A percentile compares a stretch with the other conserved stretches of the same genome.
Evolutionary conservation across 73 alveolate species (phyloP).

Genomic region (Breviolum minutum): DNA sequence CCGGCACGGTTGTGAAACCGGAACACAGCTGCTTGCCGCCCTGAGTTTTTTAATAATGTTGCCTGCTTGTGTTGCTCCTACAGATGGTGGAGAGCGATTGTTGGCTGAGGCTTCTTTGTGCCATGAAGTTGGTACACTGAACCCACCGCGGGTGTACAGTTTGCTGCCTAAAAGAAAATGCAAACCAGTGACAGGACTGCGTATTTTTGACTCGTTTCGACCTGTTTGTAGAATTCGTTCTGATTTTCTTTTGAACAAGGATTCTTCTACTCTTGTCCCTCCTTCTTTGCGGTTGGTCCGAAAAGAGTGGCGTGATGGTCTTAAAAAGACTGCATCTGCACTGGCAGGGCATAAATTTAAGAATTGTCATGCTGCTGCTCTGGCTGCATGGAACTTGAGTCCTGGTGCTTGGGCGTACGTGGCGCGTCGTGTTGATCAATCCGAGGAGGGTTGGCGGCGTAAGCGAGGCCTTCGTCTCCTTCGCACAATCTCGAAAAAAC

Average conservation of each 20-base stretch:
- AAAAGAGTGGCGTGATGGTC: conserved; percentile 38
- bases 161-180: neutral
- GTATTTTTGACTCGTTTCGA: neutral
- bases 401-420: conserved; percentile 25
- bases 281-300: neutral
- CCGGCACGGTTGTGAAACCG: neutral
- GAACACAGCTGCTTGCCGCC: conserved; percentile 4
- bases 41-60: neutral
- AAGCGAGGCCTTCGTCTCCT: neutral
- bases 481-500: neutral
- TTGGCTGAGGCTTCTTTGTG: neutral
- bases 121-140: neutral
- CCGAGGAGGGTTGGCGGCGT: conserved; percentile 33
- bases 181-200: neutral
- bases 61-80: neutral
- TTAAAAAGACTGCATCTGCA: neutral
- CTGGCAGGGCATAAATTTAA: conserved; percentile 20
- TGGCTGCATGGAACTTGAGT: conserved; percentile 46
- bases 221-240: neutral
- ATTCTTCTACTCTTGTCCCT: neutral
- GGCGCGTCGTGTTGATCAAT: conserved; percentile 38
- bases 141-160: neutral
- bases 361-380: neutral
- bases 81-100: neutral
- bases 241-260: no score